phyloP scores from a whole-genome alignment of 2,329 filamentous ascomycete species.

The Gyromitra esculenta region DNA sequence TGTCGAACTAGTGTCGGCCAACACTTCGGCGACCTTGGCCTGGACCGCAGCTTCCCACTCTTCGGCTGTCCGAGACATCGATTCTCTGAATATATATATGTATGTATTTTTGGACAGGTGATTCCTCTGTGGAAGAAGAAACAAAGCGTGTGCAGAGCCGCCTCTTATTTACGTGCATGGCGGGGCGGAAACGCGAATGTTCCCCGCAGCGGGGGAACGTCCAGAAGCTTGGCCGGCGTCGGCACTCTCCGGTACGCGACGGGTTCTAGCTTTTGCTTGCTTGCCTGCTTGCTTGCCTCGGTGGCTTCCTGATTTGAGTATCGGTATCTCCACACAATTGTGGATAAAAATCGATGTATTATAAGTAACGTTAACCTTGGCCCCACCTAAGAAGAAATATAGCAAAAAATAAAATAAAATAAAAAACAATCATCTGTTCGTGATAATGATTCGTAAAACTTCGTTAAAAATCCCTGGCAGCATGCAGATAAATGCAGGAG shows the following conservation, averaged over 20 bases:
- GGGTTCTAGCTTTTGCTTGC: constrained; percentile 7
- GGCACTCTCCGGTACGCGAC: constrained; percentile 43
- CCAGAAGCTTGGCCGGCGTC: constrained; percentile 43
- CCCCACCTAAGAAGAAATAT: constrained; percentile 34
- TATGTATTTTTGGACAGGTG: constrained; percentile 37
- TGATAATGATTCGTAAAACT: constrained; percentile 51
- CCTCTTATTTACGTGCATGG: constrained; percentile 50
- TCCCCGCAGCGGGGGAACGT: constrained; percentile 44
- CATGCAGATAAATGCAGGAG: constrained; percentile 35
- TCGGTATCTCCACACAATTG: constrained; percentile 46
- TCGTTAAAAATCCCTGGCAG: constrained; percentile 46
- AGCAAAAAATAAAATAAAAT: constrained; percentile 37
- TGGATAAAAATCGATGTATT: constrained; percentile 47
- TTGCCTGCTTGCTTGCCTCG: constrained; percentile 6
- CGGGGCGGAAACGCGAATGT: constrained; percentile 34
- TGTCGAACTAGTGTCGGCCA: constrained; percentile 46
- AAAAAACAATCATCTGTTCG: constrained; percentile 40
- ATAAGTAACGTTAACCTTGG: constrained; percentile 36
- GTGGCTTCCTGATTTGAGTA: constrained; percentile 35
- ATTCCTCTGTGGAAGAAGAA: constrained; percentile 42
- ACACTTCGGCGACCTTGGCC: constrained; percentile 52
- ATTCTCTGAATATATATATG: constrained; percentile 21
- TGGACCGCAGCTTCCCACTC: constrained; percentile 52
- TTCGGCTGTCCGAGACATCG: constrained; percentile 46
- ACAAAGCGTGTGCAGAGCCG: constrained; percentile 39